These are phyloP conservation scores for Solanum bulbocastanum DNA, from an alignment of 257 asterid species.

Conservation along the genomic window DNA sequence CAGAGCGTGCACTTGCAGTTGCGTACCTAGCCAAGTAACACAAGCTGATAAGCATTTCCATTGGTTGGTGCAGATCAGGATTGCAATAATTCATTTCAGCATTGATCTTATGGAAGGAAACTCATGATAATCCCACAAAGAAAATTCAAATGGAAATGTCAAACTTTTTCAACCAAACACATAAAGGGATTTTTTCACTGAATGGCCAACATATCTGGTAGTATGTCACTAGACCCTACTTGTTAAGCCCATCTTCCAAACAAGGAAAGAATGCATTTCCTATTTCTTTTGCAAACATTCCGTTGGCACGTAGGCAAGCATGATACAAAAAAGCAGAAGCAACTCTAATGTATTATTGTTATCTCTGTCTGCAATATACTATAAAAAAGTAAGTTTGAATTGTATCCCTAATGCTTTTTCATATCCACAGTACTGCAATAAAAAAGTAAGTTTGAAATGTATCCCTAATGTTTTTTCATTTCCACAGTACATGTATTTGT, in stretches of 20 bases:
- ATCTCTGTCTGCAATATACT: not conserved
- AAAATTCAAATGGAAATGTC: not conserved
- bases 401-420: not conserved
- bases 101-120: not conserved
- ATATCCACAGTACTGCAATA: not conserved
- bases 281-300: not conserved
- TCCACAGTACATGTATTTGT: not conserved
- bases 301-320: not conserved
- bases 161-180: not conserved
- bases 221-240: not conserved
- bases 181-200: not conserved
- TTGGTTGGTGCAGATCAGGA: not conserved
- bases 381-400: not conserved
- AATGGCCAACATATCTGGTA: not conserved
- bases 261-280: not conserved
- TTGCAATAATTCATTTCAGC: not conserved
- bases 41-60: conserved; percentile 2
- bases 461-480: not conserved
- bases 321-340: not conserved
- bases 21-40: conserved; percentile 64
- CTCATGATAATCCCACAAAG: not conserved
- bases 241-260: not conserved
- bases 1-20: conserved; percentile 99
- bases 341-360: not conserved
- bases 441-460: not conserved